Evolutionary conservation across 1,284 basidiomycete genomes (phyloP).

Genomic region (Gymnopus androsaceus): DNA sequence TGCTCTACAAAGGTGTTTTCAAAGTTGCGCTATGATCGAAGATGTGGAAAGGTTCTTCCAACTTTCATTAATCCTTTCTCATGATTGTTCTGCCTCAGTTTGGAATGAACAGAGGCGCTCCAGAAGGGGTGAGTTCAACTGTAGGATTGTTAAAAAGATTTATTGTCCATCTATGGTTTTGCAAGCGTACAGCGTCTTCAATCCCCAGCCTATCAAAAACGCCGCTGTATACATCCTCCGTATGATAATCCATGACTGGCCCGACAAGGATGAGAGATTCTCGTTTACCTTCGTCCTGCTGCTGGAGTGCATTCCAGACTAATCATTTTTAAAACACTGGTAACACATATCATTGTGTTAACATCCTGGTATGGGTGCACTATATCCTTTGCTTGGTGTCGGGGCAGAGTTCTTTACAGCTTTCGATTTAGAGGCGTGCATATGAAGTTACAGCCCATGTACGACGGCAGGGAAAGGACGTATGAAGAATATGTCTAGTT

Average conservation of each 20-base stretch:
- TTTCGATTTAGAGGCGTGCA: too few species aligned
- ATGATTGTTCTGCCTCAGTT: not conserved
- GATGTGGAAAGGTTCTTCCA: conserved; percentile 24
- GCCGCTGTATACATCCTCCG: conserved; percentile 28
- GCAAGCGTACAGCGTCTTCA: conserved; percentile 25
- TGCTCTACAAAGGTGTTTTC: conserved; percentile 28
- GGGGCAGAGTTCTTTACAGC: too few species aligned
- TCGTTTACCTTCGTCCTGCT: conserved; percentile 23
- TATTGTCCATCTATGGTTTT: too few species aligned
- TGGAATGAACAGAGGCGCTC: conserved; percentile 4
- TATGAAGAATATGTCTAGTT: too few species aligned
- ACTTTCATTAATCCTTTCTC: not conserved
- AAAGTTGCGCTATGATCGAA: conserved; percentile 35
- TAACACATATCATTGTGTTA: conserved; percentile 17
- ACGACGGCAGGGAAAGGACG: too few species aligned
- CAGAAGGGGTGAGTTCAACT: not conserved
- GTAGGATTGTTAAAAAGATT: too few species aligned
- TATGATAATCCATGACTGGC: conserved; percentile 30
- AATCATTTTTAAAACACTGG: conserved; percentile 26
- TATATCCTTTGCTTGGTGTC: too few species aligned
- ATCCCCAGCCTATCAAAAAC: conserved; percentile 28
- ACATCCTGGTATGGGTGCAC: not conserved
- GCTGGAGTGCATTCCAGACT: conserved; percentile 22
- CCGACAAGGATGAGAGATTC: conserved; percentile 25
- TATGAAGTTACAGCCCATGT: too few species aligned